A percentile compares a stretch with the other conserved stretches of the same genome.
Evolutionary conservation across 331 rosid species (phyloP).

Genomic region (Phaseolus coccineus): DNA sequence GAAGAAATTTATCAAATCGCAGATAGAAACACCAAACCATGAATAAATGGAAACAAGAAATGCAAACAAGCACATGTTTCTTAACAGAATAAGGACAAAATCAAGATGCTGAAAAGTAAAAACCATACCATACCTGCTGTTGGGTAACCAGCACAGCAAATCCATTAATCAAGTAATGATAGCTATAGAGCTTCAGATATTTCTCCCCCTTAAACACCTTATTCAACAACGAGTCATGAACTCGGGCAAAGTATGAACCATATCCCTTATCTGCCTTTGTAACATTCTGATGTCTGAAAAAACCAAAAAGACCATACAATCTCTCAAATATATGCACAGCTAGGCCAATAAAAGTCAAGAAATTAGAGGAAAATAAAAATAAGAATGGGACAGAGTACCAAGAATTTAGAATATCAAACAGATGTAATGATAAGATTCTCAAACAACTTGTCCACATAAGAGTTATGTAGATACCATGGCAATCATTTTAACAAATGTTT

Average conservation of each 20-base stretch:
- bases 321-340: constrained; percentile 26
- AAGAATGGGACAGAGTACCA: not conserved
- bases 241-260: constrained; percentile 62
- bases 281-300: constrained; percentile 56
- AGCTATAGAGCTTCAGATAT: constrained; percentile 94
- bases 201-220: constrained; percentile 79
- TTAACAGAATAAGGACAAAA: constrained; percentile 12
- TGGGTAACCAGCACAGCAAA: constrained; percentile 86
- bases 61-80: constrained; percentile 2
- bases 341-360: constrained; percentile 11
- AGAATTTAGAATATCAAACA: constrained; percentile 27
- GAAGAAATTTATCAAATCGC: constrained; percentile 14
- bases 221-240: constrained; percentile 84
- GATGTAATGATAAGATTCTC: constrained; percentile 1
- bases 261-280: constrained; percentile 54
- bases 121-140: constrained; percentile 68
- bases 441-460: constrained; percentile 6
- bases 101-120: constrained; percentile 31
- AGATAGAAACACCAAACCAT: not conserved
- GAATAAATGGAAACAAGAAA: constrained; percentile 28
- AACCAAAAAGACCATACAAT: constrained; percentile 3
- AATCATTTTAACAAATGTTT: constrained; percentile 30
- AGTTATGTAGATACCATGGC: constrained; percentile 7
- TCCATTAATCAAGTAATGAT: constrained; percentile 95
- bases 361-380: constrained; percentile 6